These are phyloP conservation scores for Echinosophora koreensis DNA, from an alignment of 306 rosid genomes.

Conservation along the genomic window DNA sequence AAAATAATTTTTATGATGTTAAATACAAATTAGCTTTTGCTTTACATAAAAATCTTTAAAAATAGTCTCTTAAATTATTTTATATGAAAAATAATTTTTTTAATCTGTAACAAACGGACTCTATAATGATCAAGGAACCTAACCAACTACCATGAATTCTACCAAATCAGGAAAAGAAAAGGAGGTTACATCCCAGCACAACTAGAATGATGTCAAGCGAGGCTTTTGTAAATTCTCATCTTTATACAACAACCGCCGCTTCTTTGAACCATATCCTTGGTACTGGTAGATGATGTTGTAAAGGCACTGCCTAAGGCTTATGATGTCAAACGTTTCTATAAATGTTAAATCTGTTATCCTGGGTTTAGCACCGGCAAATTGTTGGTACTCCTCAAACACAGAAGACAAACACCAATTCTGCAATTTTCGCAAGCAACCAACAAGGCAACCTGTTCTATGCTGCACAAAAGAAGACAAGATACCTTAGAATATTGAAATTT, in stretches of 20 bases:
- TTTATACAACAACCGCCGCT: constrained; percentile 73
- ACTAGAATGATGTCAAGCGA: constrained; percentile 60
- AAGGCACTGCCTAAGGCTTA: constrained; percentile 81
- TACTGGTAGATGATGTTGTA: constrained; percentile 91
- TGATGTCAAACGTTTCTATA: constrained; percentile 68
- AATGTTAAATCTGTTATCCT: constrained; percentile 75
- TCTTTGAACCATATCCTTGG: constrained; percentile 88
- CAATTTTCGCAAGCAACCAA: constrained; percentile 89
- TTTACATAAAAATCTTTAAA: too few species aligned
- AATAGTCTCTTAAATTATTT: too few species aligned
- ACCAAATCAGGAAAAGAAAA: neutral
- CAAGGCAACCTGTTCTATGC: constrained; percentile 95
- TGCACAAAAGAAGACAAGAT: constrained; percentile 42
- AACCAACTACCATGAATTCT: constrained; percentile 18
- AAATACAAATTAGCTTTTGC: too few species aligned
- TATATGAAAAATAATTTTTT: too few species aligned
- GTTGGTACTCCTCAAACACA: constrained; percentile 86
- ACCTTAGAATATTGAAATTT: too few species aligned
- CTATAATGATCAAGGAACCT: neutral
- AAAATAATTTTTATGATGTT: too few species aligned
- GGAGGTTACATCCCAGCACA: constrained; percentile 20
- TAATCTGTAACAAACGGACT: too few species aligned
- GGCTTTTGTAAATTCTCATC: constrained; percentile 82
- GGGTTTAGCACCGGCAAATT: constrained; percentile 79
- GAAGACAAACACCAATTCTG: constrained; percentile 95